A percentile compares a stretch with the other conserved stretches of the same genome.
These are phyloP conservation scores for Pseudocohnilembus persalinus DNA, from an alignment of 169 alveolate species.

Conservation along the genomic window DNA sequence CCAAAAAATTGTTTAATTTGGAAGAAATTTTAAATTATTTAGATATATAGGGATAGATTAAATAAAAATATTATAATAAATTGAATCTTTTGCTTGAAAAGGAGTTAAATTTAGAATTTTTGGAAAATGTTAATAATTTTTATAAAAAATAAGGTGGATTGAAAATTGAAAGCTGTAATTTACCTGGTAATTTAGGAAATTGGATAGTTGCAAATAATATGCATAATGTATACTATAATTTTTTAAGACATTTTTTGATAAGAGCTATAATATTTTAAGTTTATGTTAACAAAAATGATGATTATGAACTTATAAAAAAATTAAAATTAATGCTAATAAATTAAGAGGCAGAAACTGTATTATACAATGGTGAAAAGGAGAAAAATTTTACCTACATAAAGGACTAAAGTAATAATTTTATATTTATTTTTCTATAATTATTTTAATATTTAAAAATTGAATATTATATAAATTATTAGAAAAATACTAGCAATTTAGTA, in stretches of 20 bases:
- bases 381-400: no score
- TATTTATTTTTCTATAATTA: no score
- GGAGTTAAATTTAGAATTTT: not conserved
- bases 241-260: not conserved
- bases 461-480: not conserved
- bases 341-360: not conserved
- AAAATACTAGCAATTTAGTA: not conserved
- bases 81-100: not conserved
- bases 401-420: not conserved
- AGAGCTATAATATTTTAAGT: not conserved
- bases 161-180: not conserved
- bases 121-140: no score
- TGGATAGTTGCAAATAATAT: not conserved
- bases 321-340: no score
- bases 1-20: not conserved
- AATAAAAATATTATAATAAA: no score
- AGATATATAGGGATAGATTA: not conserved
- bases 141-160: no score
- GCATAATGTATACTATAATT: not conserved
- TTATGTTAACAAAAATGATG: not conserved
- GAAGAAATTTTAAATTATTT: not conserved
- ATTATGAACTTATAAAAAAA: no score
- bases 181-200: not conserved
- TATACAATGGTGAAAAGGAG: not conserved
- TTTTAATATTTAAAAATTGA: no score